phyloP scores from a whole-genome alignment of 257 asterid species.

The Thymus mandschuricus region DNA sequence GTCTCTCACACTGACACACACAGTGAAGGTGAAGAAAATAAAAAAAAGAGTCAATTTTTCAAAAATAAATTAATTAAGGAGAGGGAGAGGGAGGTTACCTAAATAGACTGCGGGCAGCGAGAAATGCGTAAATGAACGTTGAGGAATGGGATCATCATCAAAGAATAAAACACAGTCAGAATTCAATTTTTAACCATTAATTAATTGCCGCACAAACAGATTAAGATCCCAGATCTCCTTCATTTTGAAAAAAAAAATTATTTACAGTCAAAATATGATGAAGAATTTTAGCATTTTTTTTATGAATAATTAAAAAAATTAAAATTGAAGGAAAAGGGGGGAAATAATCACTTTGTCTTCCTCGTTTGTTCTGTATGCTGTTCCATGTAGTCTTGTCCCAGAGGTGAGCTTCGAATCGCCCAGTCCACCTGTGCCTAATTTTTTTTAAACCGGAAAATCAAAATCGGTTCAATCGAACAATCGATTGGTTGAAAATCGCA shows the following conservation, averaged over 20 bases:
- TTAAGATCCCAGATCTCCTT: conserved; percentile 66
- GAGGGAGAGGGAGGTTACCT: conserved; percentile 50
- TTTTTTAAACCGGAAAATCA: not conserved
- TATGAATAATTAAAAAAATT: not conserved
- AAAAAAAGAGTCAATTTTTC: too few species aligned
- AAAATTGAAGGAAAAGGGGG: not conserved
- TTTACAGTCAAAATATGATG: too few species aligned
- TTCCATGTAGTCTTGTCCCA: conserved; percentile 95
- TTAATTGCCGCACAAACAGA: conserved; percentile 19
- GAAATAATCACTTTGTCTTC: conserved; percentile 66
- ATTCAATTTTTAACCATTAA: conserved; percentile 24
- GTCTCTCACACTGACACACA: not conserved
- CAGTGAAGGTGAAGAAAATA: not conserved
- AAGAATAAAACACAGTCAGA: conserved; percentile 47
- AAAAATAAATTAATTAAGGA: not conserved
- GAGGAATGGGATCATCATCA: conserved; percentile 40
- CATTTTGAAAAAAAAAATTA: conserved; percentile 23
- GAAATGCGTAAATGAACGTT: conserved; percentile 51
- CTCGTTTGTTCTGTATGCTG: conserved; percentile 75
- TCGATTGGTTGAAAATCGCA: not conserved
- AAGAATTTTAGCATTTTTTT: too few species aligned
- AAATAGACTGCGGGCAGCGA: conserved; percentile 71
- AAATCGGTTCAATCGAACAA: not conserved
- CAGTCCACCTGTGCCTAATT: conserved; percentile 87
- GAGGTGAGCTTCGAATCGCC: conserved; percentile 86